Percentiles rank a stretch among this genome's conserved stretches.
phyloP scores from a whole-genome alignment of 2,329 filamentous ascomycete genomes.

The Aspergillus sp. region DNA sequence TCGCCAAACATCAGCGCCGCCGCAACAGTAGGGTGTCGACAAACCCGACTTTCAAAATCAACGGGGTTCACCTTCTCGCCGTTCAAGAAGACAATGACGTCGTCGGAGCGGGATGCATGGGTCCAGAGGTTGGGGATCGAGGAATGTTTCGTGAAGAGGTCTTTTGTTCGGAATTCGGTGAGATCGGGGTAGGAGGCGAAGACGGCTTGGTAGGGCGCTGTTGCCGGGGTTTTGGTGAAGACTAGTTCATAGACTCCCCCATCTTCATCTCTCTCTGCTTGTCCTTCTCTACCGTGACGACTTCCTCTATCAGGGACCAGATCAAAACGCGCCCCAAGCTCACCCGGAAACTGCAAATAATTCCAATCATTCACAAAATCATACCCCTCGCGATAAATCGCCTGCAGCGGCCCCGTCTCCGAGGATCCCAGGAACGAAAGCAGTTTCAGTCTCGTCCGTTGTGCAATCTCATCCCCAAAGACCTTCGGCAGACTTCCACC shows the following conservation, averaged over 20 bases:
- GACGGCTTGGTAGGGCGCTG: conserved; percentile 10
- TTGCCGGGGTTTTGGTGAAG: conserved; percentile 7
- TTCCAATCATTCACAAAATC: conserved; percentile 17
- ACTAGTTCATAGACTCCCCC: conserved; percentile 11
- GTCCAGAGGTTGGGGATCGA: conserved; percentile 14
- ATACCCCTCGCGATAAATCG: conserved; percentile 11
- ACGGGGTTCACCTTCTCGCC: conserved; percentile 14
- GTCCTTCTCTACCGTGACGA: too few relatives aligned
- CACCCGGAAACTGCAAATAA: conserved; percentile 13
- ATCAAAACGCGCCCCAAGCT: conserved; percentile 7
- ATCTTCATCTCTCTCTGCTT: too few relatives aligned
- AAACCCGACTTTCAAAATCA: conserved; percentile 13
- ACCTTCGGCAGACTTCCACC: conserved; percentile 8
- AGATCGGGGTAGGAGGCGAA: conserved; percentile 31
- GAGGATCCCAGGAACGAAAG: conserved; percentile 10
- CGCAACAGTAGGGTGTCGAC: conserved; percentile 27
- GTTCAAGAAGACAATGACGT: conserved; percentile 10
- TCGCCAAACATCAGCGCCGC: conserved; percentile 43
- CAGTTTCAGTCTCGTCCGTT: not conserved
- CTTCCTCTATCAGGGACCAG: not conserved
- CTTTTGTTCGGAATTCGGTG: conserved; percentile 14
- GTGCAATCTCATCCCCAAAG: conserved; percentile 11
- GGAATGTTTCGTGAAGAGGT: conserved; percentile 16
- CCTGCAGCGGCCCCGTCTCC: conserved; percentile 12
- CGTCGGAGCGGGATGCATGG: conserved; percentile 13